Percentiles rank a stretch among this genome's conserved stretches.
Conservation (phyloP, 352 stramenopile species). For the Peronosclerospora sorghi region DNA sequence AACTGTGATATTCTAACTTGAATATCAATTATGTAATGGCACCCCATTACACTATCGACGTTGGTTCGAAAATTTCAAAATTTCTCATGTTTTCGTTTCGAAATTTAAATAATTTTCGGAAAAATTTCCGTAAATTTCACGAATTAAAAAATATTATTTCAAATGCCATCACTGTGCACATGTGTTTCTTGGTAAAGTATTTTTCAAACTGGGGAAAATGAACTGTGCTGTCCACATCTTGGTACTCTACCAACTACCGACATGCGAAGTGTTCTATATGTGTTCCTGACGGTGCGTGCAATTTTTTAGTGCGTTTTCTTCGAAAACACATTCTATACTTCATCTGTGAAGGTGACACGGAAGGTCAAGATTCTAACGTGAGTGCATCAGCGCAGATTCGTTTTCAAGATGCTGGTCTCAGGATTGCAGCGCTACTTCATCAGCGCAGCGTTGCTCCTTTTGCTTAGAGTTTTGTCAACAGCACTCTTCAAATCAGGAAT, state of each 20-base stretch:
- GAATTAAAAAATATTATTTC: too few relatives aligned
- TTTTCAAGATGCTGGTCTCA: slow-evolving; percentile 40
- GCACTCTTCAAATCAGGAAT: slow-evolving; percentile 24
- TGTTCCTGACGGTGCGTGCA: slow-evolving; percentile 51
- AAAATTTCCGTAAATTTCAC: too few relatives aligned
- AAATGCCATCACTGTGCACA: too few relatives aligned
- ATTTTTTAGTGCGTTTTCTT: slow-evolving; percentile 58
- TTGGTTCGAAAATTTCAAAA: too few relatives aligned
- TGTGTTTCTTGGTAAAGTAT: slow-evolving; percentile 65
- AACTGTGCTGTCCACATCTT: slow-evolving; percentile 35
- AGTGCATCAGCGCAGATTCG: slow-evolving; percentile 41
- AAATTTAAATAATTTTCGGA: too few relatives aligned
- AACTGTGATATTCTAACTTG: too few relatives aligned
- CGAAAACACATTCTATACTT: slow-evolving; percentile 34
- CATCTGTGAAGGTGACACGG: slow-evolving; percentile 28
- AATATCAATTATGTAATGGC: too few relatives aligned
- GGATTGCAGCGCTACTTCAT: slow-evolving; percentile 40
- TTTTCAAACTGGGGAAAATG: slow-evolving; percentile 39
- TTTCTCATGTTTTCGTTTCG: too few relatives aligned
- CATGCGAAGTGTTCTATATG: slow-evolving; percentile 61
- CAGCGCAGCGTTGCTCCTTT: slow-evolving; percentile 40
- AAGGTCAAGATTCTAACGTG: slow-evolving; percentile 47
- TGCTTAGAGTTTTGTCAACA: slow-evolving; percentile 36
- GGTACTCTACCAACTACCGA: slow-evolving; percentile 24
- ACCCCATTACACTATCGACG: too few relatives aligned